A percentile compares a stretch with the other conserved stretches of the same genome.
Evolutionary conservation across 2,329 filamentous ascomycete genomes (phyloP).

Genomic region (Fusarium temperatum): DNA sequence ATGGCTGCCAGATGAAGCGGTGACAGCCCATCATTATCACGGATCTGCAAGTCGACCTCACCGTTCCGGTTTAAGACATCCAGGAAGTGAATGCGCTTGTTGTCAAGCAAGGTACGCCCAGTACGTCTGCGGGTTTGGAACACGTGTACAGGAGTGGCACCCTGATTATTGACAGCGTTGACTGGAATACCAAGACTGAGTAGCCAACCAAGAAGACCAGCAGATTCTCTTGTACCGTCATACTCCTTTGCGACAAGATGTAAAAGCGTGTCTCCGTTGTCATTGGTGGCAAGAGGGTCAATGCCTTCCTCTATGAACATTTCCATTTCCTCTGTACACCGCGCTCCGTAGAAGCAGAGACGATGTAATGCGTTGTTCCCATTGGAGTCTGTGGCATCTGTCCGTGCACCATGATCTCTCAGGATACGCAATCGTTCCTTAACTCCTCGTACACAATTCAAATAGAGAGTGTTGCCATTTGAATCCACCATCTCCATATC

Average conservation of each 20-base stretch:
- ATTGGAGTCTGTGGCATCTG: not conserved
- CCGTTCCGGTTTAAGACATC: not conserved
- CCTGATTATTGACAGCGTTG: constrained; percentile 26
- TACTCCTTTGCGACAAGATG: constrained; percentile 16
- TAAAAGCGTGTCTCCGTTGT: constrained; percentile 23
- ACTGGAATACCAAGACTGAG: constrained; percentile 16
- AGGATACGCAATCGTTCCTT: not conserved
- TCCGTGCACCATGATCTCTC: constrained; percentile 5
- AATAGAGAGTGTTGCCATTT: constrained; percentile 18
- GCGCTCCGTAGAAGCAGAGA: not conserved
- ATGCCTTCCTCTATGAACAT: not conserved
- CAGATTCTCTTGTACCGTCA: not conserved
- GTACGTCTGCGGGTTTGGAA: not conserved
- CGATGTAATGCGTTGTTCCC: constrained; percentile 30
- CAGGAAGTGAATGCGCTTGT: not conserved
- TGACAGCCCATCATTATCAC: constrained; percentile 20
- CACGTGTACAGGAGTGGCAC: constrained; percentile 28
- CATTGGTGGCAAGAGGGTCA: constrained; percentile 24
- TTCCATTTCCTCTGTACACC: not conserved
- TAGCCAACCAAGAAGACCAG: constrained; percentile 11
- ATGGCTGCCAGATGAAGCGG: constrained; percentile 29
- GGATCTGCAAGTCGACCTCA: constrained; percentile 15
- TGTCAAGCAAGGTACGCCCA: not conserved
- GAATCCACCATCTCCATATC: constrained; percentile 11
- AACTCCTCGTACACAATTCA: not conserved